These are phyloP conservation scores for Talaromyces sp. DNA, from an alignment of 2,329 filamentous ascomycete genomes.

Conservation along the genomic window DNA sequence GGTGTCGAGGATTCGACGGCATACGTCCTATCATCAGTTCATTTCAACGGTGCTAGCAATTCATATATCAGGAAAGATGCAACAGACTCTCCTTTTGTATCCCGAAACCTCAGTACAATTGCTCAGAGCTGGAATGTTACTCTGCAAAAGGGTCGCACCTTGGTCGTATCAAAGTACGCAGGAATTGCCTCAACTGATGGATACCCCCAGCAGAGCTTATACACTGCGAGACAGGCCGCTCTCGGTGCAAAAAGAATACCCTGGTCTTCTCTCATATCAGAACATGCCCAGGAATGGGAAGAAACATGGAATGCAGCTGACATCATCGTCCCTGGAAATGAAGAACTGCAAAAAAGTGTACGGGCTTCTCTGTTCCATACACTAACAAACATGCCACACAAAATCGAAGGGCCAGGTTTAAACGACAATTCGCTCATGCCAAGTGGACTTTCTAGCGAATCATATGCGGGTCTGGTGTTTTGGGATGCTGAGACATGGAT, in stretches of 20 bases:
- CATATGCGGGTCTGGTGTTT: conserved; percentile 56
- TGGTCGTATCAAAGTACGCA: conserved; percentile 56
- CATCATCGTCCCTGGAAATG: conserved; percentile 42
- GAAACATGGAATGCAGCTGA: conserved; percentile 29
- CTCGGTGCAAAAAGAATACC: conserved; percentile 2
- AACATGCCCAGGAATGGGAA: conserved; percentile 55
- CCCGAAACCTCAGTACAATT: conserved; percentile 9
- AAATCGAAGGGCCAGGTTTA: conserved; percentile 43
- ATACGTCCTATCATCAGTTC: conserved; percentile 8
- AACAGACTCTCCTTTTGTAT: conserved; percentile 3
- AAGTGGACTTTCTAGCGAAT: conserved; percentile 57
- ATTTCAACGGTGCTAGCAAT: not conserved
- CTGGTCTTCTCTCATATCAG: conserved; percentile 42
- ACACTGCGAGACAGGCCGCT: conserved; percentile 35
- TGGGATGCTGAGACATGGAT: conserved; percentile 59
- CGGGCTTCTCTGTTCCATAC: conserved; percentile 13
- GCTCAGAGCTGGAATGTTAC: conserved; percentile 10
- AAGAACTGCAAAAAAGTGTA: conserved; percentile 8
- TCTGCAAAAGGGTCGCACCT: conserved; percentile 28
- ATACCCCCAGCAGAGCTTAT: conserved; percentile 33
- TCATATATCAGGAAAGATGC: conserved; percentile 1
- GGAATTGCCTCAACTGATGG: conserved; percentile 61
- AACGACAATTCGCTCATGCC: conserved; percentile 51
- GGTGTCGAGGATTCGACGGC: conserved; percentile 6
- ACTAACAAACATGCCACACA: conserved; percentile 38